phyloP scores from a whole-genome alignment of 345 rosid species.

The Gynandropsis gynandra region DNA sequence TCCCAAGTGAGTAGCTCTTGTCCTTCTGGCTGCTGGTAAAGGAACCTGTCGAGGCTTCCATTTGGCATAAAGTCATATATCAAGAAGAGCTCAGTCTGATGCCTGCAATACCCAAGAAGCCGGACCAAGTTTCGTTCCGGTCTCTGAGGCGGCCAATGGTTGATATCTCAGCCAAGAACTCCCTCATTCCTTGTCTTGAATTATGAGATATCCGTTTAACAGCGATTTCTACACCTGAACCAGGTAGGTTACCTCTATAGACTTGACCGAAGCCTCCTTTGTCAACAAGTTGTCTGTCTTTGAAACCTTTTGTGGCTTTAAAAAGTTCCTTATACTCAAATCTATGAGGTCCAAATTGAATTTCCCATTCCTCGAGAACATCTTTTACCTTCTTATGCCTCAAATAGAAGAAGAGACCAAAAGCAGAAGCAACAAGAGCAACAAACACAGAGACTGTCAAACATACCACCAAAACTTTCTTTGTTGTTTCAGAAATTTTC shows the following conservation, averaged over 20 bases:
- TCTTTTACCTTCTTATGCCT: conserved; percentile 19
- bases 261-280: conserved; percentile 38
- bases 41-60: conserved; percentile 44
- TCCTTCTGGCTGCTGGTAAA: background rate
- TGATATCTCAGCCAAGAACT: conserved; percentile 32
- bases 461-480: conserved; percentile 16
- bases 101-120: conserved; percentile 44
- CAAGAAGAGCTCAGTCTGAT: conserved; percentile 35
- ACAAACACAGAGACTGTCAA: conserved; percentile 30
- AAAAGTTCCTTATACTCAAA: conserved; percentile 28
- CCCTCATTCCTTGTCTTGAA: conserved; percentile 31
- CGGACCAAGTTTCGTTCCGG: conserved; percentile 39
- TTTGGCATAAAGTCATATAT: conserved; percentile 50
- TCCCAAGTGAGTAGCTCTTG: conserved; percentile 34
- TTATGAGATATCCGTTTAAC: conserved; percentile 26
- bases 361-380: conserved; percentile 44
- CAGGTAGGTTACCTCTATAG: conserved; percentile 22
- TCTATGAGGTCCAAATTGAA: conserved; percentile 34
- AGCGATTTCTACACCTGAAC: conserved; percentile 23
- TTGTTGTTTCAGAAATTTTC: background rate
- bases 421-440: conserved; percentile 14
- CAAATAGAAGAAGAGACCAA: conserved; percentile 15
- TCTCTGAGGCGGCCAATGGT: conserved; percentile 33
- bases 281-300: conserved; percentile 24
- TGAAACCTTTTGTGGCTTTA: conserved; percentile 27